Evolutionary conservation across 192 early-diverging fungal genomes (phyloP).

Genomic region (Podochytrium sp.): DNA sequence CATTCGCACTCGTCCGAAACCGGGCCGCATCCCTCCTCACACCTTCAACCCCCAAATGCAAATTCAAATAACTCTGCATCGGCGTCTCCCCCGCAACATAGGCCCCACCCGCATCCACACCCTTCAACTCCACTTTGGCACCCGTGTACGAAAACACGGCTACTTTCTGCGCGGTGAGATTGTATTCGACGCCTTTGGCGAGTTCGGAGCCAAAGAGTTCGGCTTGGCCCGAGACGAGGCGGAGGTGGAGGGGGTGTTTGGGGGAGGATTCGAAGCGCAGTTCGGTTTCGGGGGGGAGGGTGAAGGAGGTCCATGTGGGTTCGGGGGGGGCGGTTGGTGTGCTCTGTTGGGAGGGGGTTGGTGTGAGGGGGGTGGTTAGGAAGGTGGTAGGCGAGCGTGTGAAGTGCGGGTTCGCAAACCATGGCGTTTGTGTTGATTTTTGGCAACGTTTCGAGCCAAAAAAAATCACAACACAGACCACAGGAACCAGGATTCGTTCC

Average conservation of each 20-base stretch:
- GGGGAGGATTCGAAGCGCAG: conserved; percentile 91
- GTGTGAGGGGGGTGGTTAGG: no score
- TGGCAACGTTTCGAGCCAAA: no score
- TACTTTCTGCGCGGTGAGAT: conserved; percentile 73
- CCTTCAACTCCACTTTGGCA: conserved; percentile 66
- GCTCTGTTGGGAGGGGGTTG: no score
- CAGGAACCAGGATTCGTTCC: no score
- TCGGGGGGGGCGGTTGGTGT: no score
- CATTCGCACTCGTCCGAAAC: conserved; percentile 8
- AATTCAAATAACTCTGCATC: conserved; percentile 87
- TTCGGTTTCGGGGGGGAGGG: conserved; percentile 84
- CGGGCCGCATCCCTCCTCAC: conserved; percentile 45
- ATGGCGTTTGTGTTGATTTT: no score
- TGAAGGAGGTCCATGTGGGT: no score
- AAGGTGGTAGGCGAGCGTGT: no score
- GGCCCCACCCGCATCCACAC: background rate
- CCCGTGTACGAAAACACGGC: conserved; percentile 94
- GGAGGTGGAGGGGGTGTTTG: conserved; percentile 58
- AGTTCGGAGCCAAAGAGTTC: conserved; percentile 97
- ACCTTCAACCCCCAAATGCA: conserved; percentile 87
- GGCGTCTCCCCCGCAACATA: conserved; percentile 89
- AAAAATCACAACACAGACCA: no score
- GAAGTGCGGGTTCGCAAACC: no score
- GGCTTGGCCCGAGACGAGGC: conserved; percentile 77
- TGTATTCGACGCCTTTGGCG: conserved; percentile 75